phyloP scores from a whole-genome alignment of 306 rosid species.

The Cicer cuneatum region DNA sequence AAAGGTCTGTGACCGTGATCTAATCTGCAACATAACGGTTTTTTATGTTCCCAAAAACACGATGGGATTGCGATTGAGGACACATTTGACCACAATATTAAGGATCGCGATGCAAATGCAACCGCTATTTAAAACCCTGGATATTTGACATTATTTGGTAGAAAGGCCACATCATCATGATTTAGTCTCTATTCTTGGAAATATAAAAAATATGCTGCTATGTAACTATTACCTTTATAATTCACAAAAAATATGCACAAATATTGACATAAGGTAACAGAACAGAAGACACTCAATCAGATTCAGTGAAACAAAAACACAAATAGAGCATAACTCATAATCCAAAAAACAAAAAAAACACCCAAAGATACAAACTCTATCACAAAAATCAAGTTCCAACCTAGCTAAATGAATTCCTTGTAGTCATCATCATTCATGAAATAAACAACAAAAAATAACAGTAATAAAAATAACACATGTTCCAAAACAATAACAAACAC shows the following conservation, averaged over 20 bases:
- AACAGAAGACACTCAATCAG: constrained; percentile 26
- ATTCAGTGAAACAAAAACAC: constrained; percentile 43
- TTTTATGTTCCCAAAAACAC: no score
- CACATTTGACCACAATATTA: no score
- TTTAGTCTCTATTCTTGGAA: constrained; percentile 31
- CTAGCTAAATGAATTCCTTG: constrained; percentile 25
- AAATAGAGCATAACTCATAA: constrained; percentile 18
- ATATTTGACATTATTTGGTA: no score
- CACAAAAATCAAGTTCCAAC: constrained; percentile 39
- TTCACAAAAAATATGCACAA: constrained; percentile 13
- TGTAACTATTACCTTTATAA: background rate
- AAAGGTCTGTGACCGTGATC: no score
- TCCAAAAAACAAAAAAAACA: background rate
- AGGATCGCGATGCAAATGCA: no score
- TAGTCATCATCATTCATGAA: background rate
- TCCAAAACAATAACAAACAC: constrained; percentile 11
- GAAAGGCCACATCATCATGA: constrained; percentile 38
- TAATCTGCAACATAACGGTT: no score
- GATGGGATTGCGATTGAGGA: no score
- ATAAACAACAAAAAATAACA: background rate
- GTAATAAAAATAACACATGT: background rate
- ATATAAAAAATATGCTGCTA: background rate
- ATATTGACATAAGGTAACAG: background rate
- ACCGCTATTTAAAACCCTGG: no score
- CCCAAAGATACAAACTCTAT: constrained; percentile 53